Conservation (phyloP, 139 green algal species). For the Yamagishiella unicocca region DNA sequence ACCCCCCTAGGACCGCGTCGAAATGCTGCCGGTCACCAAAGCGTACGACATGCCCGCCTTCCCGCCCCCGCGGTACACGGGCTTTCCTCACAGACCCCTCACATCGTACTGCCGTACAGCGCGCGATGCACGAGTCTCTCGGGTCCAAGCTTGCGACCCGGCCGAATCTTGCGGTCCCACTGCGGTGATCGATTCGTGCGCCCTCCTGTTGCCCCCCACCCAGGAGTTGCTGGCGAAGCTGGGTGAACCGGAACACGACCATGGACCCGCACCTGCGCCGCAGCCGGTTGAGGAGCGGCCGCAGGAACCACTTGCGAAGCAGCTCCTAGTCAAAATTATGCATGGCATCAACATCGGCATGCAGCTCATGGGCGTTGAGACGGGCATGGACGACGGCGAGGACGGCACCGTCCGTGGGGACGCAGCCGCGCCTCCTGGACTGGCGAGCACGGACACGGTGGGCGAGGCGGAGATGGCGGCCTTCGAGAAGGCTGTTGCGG, state of each 20-base stretch:
- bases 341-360: background rate
- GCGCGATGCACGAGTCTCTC: too few species aligned
- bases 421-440: background rate
- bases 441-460: background rate
- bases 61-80: too few species aligned
- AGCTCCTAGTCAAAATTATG: background rate
- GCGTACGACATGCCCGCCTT: too few species aligned
- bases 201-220: background rate
- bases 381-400: background rate
- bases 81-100: too few species aligned
- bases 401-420: background rate
- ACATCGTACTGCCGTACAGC: too few species aligned
- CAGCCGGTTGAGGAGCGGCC: background rate
- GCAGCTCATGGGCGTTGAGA: conserved; percentile 21
- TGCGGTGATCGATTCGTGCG: background rate
- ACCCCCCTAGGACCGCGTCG: too few species aligned
- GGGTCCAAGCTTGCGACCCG: too few species aligned
- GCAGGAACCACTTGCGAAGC: background rate
- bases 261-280: background rate
- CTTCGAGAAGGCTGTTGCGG: background rate
- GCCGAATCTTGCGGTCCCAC: background rate
- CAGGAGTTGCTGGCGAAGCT: background rate
- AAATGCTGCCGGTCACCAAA: background rate
- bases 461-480: background rate
- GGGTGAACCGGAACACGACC: background rate